A percentile compares a stretch with the other conserved stretches of the same genome.
Conservation (phyloP, 371 early-diverging fungal species). For the Phascolomyces articulosus region DNA sequence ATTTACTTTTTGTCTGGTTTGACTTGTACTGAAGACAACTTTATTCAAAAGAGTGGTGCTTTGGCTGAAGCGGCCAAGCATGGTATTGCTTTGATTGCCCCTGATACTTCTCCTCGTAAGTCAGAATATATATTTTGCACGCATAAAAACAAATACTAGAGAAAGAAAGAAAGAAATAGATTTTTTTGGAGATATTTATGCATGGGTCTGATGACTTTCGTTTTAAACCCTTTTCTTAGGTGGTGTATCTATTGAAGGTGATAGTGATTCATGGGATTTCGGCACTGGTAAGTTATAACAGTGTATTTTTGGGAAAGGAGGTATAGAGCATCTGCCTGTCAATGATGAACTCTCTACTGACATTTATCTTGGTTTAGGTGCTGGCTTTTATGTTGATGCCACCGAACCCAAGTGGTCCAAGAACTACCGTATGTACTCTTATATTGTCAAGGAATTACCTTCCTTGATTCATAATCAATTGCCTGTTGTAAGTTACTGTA, state of each 20-base stretch:
- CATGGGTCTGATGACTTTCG: not conserved
- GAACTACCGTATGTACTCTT: conserved; percentile 86
- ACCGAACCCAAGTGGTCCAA: conserved; percentile 73
- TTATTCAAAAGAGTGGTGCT: conserved; percentile 85
- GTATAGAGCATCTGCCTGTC: not conserved
- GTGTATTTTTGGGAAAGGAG: not conserved
- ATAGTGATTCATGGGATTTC: conserved; percentile 57
- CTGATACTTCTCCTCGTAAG: conserved; percentile 87
- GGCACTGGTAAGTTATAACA: conserved; percentile 52
- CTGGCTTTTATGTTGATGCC: conserved; percentile 87
- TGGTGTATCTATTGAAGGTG: conserved; percentile 51
- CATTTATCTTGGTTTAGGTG: conserved; percentile 31
- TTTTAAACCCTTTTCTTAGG: conserved; percentile 19
- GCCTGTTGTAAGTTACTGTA: conserved; percentile 56
- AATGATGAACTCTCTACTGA: not conserved
- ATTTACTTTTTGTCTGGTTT: conserved; percentile 75
- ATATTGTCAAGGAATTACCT: conserved; percentile 77
- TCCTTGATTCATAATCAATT: conserved; percentile 55
- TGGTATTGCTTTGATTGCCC: conserved; percentile 76
- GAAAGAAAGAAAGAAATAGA: conserved; percentile 10
- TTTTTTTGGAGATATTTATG: not conserved
- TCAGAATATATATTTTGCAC: too few relatives aligned
- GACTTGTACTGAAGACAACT: conserved; percentile 87
- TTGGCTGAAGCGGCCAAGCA: conserved; percentile 65
- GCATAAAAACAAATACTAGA: too few relatives aligned